Evolutionary conservation across 2,329 filamentous ascomycete species (phyloP).

Genomic region (Aspergillus sp.): DNA sequence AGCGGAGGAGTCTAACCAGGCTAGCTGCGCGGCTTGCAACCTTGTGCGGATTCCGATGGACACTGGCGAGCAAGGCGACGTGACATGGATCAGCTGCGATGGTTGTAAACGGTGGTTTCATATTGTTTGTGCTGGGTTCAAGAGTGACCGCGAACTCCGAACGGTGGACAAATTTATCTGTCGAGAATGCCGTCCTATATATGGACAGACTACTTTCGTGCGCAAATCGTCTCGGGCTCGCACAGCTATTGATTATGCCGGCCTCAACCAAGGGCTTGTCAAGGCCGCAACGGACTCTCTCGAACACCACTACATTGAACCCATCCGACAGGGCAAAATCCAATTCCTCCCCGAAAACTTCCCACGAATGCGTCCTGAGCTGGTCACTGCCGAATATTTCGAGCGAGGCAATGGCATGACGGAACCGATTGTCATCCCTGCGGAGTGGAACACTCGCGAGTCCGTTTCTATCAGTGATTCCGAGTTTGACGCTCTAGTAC

Average conservation of each 20-base stretch:
- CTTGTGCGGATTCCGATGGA: conserved; percentile 55
- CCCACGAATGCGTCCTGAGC: conserved; percentile 63
- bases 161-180: conserved; percentile 71
- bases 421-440: conserved; percentile 68
- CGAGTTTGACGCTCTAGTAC: conserved; percentile 32
- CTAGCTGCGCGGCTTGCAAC: conserved; percentile 59
- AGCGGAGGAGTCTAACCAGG: conserved; percentile 38
- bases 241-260: conserved; percentile 68
- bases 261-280: conserved; percentile 65
- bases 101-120: conserved; percentile 70
- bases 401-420: conserved; percentile 64
- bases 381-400: conserved; percentile 64
- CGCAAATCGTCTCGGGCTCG: conserved; percentile 67
- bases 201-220: conserved; percentile 66
- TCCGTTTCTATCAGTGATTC: conserved; percentile 32
- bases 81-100: conserved; percentile 67
- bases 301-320: conserved; percentile 68
- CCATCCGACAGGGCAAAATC: conserved; percentile 66
- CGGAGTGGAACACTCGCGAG: conserved; percentile 59
- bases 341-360: conserved; percentile 63
- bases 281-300: conserved; percentile 65
- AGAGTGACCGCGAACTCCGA: conserved; percentile 63
- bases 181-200: conserved; percentile 57
- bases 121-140: conserved; percentile 67
- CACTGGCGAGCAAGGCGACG: conserved; percentile 55